Percentiles rank a stretch among this genome's conserved stretches.
Evolutionary conservation across 345 rosid species (phyloP).

Genomic region (Laguncularia racemosa): DNA sequence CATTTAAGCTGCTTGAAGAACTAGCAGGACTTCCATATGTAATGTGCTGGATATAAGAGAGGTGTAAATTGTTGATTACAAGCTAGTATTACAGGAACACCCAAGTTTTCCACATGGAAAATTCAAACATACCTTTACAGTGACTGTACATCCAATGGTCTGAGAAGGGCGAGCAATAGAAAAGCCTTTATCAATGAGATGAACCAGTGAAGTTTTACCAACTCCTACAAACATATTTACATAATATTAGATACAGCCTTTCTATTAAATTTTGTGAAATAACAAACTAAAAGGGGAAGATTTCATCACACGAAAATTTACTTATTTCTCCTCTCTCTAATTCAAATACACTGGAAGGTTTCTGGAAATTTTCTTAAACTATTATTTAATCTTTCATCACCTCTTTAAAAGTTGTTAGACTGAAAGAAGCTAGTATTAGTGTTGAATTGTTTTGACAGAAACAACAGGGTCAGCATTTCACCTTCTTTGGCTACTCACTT

Average conservation of each 20-base stretch:
- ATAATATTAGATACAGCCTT: background rate
- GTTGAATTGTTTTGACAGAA: no score
- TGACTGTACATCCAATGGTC: conserved; percentile 94
- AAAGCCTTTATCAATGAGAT: conserved; percentile 76
- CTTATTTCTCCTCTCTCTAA: no score
- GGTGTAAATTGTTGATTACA: conserved; percentile 8
- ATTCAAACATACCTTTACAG: conserved; percentile 64
- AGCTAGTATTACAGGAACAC: no score
- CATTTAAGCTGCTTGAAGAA: conserved; percentile 85
- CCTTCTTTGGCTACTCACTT: no score
- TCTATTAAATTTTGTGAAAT: background rate
- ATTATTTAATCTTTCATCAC: no score
- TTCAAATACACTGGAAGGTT: no score
- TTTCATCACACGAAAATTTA: background rate
- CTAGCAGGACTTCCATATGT: conserved; percentile 75
- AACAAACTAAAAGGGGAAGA: background rate
- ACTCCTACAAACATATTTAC: conserved; percentile 45
- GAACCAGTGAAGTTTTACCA: conserved; percentile 90
- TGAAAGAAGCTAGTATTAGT: no score
- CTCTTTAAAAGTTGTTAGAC: no score
- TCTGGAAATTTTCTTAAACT: no score
- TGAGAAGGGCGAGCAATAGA: conserved; percentile 70
- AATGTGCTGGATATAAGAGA: conserved; percentile 41
- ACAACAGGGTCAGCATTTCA: no score
- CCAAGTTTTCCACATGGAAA: background rate